Evolutionary conservation across 2,329 filamentous ascomycete species (phyloP).

Genomic region (Aspergillus versicolor): DNA sequence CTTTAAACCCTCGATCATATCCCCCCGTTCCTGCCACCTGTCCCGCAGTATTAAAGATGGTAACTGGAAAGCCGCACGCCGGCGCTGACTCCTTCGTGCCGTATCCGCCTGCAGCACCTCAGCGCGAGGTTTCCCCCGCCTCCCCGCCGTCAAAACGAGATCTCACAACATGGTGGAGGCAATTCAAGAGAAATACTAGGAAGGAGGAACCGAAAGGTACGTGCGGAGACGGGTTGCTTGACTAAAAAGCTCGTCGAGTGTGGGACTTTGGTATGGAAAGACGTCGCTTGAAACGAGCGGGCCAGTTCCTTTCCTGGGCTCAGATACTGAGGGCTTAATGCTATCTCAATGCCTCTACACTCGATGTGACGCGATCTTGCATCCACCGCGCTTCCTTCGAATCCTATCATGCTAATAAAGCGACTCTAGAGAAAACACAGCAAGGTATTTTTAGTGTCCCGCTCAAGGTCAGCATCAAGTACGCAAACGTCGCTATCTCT

Average conservation of each 20-base stretch:
- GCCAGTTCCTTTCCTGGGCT: not conserved
- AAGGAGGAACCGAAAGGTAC: conserved; percentile 62
- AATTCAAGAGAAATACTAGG: conserved; percentile 73
- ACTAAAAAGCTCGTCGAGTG: not conserved
- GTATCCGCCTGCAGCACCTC: conserved; percentile 26
- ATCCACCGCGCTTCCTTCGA: not conserved
- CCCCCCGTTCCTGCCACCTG: not conserved
- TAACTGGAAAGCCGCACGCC: conserved; percentile 39
- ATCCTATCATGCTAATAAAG: conserved; percentile 1
- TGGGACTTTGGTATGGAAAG: not conserved
- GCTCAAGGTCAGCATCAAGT: conserved; percentile 89
- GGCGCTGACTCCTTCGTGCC: conserved; percentile 34
- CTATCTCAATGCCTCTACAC: no score
- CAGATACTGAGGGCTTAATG: not conserved
- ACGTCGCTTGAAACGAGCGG: not conserved
- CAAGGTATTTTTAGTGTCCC: conserved; percentile 93
- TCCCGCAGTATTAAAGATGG: conserved; percentile 27
- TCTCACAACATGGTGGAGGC: conserved; percentile 95
- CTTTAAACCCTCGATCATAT: conserved; percentile 7
- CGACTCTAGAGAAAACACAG: conserved; percentile 32
- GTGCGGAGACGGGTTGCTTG: conserved; percentile 35
- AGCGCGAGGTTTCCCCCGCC: conserved; percentile 51
- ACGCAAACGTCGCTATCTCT: conserved; percentile 97
- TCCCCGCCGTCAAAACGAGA: conserved; percentile 84
- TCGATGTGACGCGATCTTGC: no score